Evolutionary conservation across 129 eudicot species (phyloP).

Genomic region (Deinandra increscens): DNA sequence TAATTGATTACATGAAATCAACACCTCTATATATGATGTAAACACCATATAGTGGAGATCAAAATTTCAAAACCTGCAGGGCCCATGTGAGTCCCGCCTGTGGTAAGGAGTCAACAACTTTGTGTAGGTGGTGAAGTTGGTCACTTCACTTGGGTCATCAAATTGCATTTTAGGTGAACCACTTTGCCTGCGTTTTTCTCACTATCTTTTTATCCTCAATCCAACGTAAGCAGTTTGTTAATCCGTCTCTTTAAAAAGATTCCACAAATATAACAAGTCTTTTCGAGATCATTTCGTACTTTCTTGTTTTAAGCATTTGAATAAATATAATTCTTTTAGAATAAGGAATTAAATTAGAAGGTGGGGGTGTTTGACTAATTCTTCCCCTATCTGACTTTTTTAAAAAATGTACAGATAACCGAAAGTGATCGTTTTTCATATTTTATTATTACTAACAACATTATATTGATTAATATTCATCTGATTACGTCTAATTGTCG

Average conservation of each 20-base stretch:
- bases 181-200: slow-evolving; percentile 28
- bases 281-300: not conserved
- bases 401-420: not conserved
- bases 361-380: slow-evolving; percentile 33
- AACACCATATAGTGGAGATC: not conserved
- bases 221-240: slow-evolving; percentile 15
- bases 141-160: slow-evolving; percentile 34
- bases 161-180: slow-evolving; percentile 39
- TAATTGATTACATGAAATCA: no score
- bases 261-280: not conserved
- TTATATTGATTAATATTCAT: not conserved
- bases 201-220: slow-evolving; percentile 11
- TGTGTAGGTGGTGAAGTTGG: slow-evolving; percentile 38
- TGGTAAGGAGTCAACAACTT: slow-evolving; percentile 35
- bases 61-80: slow-evolving; percentile 5
- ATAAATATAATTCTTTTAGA: not conserved
- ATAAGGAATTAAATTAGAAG: not conserved
- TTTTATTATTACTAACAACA: slow-evolving; percentile 14
- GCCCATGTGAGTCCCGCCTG: slow-evolving; percentile 30
- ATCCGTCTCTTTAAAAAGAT: not conserved
- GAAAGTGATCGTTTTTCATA: slow-evolving; percentile 19
- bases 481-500: slow-evolving; percentile 8
- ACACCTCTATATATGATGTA: not conserved
- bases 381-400: slow-evolving; percentile 34
- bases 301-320: not conserved